Conservation (phyloP, 2,329 filamentous ascomycete species). For the Fusarium avenaceum region DNA sequence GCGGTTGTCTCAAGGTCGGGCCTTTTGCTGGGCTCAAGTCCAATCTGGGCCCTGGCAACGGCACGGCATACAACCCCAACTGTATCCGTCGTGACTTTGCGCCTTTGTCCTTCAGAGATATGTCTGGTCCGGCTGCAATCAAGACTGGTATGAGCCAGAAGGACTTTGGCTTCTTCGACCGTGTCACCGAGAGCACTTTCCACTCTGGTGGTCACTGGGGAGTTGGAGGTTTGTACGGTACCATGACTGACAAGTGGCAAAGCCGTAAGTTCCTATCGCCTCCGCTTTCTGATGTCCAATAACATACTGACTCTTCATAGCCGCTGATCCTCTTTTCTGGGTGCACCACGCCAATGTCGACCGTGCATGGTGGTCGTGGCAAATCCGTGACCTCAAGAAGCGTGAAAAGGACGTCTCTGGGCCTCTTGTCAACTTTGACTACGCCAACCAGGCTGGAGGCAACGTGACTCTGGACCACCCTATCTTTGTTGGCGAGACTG, state of each 20-base stretch:
- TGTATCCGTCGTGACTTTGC: slow-evolving; percentile 34
- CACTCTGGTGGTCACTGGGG: slow-evolving; percentile 48
- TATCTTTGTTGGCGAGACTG: slow-evolving; percentile 16
- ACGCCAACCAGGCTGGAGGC: slow-evolving; percentile 10
- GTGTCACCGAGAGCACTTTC: slow-evolving; percentile 41
- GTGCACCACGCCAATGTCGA: slow-evolving; percentile 51
- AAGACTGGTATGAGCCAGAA: slow-evolving; percentile 43
- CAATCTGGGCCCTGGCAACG: slow-evolving; percentile 24
- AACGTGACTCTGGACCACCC: slow-evolving; percentile 20
- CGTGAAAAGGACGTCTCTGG: slow-evolving; percentile 33
- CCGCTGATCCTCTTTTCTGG: slow-evolving; percentile 49
- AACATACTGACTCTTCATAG: slow-evolving; percentile 5
- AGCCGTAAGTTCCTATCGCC: slow-evolving; percentile 8
- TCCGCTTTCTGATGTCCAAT: too few species aligned
- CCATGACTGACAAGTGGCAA: slow-evolving; percentile 36
- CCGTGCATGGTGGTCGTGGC: slow-evolving; percentile 46
- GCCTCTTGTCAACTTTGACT: slow-evolving; percentile 33
- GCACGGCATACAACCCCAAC: slow-evolving; percentile 17
- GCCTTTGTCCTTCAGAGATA: slow-evolving; percentile 27
- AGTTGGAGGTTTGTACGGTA: slow-evolving; percentile 51
- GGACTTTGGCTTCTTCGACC: slow-evolving; percentile 37
- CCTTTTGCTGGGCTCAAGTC: slow-evolving; percentile 43
- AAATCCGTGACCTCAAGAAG: slow-evolving; percentile 20
- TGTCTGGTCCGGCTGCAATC: slow-evolving; percentile 28
- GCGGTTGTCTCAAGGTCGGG: slow-evolving; percentile 46